A percentile compares a stretch with the other conserved stretches of the same genome.
These are phyloP conservation scores for Fusarium setosum DNA, from an alignment of 2,329 filamentous ascomycete species.

Conservation along the genomic window DNA sequence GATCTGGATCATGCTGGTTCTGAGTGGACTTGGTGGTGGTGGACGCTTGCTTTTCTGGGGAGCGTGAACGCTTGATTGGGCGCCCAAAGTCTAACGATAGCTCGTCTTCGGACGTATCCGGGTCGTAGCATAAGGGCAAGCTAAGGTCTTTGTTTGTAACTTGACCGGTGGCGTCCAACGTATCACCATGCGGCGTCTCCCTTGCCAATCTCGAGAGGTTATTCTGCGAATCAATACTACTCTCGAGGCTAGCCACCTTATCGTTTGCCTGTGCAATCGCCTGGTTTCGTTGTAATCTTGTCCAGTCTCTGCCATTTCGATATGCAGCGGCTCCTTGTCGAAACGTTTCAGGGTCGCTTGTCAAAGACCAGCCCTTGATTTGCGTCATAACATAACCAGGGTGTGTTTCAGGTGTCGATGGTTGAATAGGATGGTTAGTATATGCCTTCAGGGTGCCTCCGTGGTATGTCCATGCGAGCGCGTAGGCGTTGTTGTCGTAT, in stretches of 20 bases:
- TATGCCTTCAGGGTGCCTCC: slow-evolving; percentile 50
- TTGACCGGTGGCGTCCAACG: not conserved
- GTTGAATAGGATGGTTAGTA: slow-evolving; percentile 47
- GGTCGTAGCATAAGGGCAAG: not conserved
- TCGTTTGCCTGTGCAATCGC: slow-evolving; percentile 48
- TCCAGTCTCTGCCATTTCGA: slow-evolving; percentile 54
- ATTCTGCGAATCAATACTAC: too few species aligned
- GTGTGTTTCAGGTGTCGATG: slow-evolving; percentile 37
- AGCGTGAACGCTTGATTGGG: not conserved
- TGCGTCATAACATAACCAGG: slow-evolving; percentile 55
- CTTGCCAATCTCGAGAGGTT: not conserved
- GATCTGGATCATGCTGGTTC: not conserved
- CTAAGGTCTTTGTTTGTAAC: not conserved
- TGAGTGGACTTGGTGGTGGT: not conserved
- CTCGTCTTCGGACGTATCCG: not conserved
- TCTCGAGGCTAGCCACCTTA: not conserved
- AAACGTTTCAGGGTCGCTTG: slow-evolving; percentile 44
- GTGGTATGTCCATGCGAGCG: slow-evolving; percentile 52
- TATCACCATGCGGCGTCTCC: not conserved
- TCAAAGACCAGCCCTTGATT: slow-evolving; percentile 44
- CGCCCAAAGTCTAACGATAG: not conserved
- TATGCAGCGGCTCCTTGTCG: slow-evolving; percentile 50
- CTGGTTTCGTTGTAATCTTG: slow-evolving; percentile 50
- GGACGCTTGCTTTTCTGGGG: not conserved
- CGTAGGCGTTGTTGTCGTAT: slow-evolving; percentile 53